phyloP scores from a whole-genome alignment of 495 filamentous ascomycete genomes.

The Chaetomidium leptoderma region DNA sequence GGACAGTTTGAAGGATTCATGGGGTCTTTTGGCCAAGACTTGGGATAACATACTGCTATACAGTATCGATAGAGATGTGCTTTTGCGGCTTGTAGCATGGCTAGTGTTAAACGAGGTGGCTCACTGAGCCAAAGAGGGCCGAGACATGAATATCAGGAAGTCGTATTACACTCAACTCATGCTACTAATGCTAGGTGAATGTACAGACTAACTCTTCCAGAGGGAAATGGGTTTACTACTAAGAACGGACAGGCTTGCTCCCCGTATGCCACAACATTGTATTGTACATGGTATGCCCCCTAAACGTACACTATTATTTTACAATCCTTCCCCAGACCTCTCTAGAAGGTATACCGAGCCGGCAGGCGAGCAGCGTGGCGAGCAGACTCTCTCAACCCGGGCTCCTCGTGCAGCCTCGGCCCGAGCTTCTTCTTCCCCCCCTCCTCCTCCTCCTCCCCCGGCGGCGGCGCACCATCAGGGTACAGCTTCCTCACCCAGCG shows the following conservation, averaged over 20 bases:
- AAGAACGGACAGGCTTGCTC: not conserved
- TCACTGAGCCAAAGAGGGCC: not conserved
- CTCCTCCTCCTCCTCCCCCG: conserved; percentile 18
- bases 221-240: too few relatives aligned
- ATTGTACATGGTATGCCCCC: conserved; percentile 5
- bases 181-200: not conserved
- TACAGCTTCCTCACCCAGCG: conserved; percentile 25
- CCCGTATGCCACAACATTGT: not conserved
- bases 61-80: not conserved
- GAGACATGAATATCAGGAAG: not conserved
- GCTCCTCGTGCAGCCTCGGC: not conserved
- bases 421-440: conserved; percentile 11
- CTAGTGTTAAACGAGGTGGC: not conserved
- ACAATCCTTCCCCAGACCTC: not conserved
- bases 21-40: not conserved
- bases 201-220: not conserved
- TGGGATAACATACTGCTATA: not conserved
- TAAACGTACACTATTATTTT: not conserved
- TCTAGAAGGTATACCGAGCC: not conserved
- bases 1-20: not conserved
- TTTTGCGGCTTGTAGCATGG: not conserved
- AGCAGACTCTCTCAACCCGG: not conserved
- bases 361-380: not conserved
- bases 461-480: conserved; percentile 5
- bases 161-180: not conserved